Conservation (phyloP, 176 grass and related monocot genomes). For the Rhynchospora breviuscula region DNA sequence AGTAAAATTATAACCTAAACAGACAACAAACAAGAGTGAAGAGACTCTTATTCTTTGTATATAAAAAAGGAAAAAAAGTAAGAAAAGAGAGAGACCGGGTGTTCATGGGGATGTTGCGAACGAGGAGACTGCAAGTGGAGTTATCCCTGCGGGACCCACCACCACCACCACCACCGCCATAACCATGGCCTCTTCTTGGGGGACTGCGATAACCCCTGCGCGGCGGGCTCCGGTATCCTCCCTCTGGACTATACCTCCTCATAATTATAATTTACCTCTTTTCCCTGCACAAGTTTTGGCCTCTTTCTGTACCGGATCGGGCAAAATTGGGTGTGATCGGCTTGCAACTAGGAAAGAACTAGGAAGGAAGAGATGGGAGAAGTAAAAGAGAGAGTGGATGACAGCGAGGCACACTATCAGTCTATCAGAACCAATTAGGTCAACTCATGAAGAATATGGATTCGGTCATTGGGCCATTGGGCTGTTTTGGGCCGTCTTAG, state of each 20-base stretch:
- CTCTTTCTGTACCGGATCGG: neutral
- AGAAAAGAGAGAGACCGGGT: constrained; percentile 36
- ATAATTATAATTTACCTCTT: neutral
- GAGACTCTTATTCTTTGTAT: neutral
- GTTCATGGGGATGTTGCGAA: constrained; percentile 86
- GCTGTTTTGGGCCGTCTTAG: neutral
- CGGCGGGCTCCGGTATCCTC: constrained; percentile 58
- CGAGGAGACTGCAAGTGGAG: constrained; percentile 59
- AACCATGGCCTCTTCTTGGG: constrained; percentile 66
- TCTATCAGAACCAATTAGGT: neutral
- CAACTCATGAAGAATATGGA: neutral
- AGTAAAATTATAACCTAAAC: neutral
- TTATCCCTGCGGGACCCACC: constrained; percentile 48
- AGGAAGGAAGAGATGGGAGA: neutral
- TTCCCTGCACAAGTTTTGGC: neutral
- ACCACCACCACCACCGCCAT: constrained; percentile 47
- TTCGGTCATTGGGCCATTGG: neutral
- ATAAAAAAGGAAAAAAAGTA: neutral
- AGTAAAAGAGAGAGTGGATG: neutral
- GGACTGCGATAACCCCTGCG: constrained; percentile 86
- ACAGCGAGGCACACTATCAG: neutral
- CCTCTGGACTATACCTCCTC: constrained; percentile 81
- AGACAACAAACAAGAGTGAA: neutral
- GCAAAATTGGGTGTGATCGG: neutral
- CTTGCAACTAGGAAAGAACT: too few species aligned